A percentile compares a stretch with the other conserved stretches of the same genome.
These are phyloP conservation scores for Colletotrichum costaricense DNA, from an alignment of 2,329 filamentous ascomycete genomes.

Conservation along the genomic window DNA sequence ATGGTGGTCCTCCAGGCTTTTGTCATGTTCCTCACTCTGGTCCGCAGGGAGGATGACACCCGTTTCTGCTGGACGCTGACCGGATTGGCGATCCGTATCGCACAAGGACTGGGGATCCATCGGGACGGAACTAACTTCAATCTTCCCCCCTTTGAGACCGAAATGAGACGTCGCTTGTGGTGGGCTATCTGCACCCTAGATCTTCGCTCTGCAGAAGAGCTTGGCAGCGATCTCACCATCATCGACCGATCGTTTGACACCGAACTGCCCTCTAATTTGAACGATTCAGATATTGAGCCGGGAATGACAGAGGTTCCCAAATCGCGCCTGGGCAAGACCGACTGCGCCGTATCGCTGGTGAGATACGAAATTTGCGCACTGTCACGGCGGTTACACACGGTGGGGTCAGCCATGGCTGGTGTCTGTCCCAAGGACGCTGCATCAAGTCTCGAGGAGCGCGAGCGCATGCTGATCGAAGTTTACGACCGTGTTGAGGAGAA, in stretches of 20 bases:
- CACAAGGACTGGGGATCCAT: conserved; percentile 70
- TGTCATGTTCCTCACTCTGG: conserved; percentile 64
- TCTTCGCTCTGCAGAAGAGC: conserved; percentile 64
- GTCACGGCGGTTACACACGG: conserved; percentile 48
- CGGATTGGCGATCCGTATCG: conserved; percentile 67
- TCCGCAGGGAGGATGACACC: conserved; percentile 59
- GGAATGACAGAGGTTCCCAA: conserved; percentile 58
- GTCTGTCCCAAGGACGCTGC: conserved; percentile 44
- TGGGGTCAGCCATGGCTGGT: conserved; percentile 47
- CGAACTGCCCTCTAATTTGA: conserved; percentile 60
- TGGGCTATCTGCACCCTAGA: conserved; percentile 71
- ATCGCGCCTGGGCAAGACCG: conserved; percentile 62
- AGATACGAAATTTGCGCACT: conserved; percentile 63
- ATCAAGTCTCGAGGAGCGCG: conserved; percentile 48
- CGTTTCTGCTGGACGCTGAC: conserved; percentile 71
- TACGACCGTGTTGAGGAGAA: conserved; percentile 65
- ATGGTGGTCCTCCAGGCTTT: conserved; percentile 69
- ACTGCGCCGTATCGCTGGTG: conserved; percentile 60
- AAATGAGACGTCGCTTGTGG: conserved; percentile 71
- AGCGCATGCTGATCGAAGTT: conserved; percentile 61
- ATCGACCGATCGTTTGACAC: conserved; percentile 58
- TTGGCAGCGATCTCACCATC: conserved; percentile 60
- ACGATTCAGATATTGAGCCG: conserved; percentile 60
- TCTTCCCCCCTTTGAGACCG: conserved; percentile 67
- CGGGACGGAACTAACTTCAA: conserved; percentile 63